Evolutionary conservation across 139 green algal genomes (phyloP).

Genomic region (Chlamydomonas schloesseri): DNA sequence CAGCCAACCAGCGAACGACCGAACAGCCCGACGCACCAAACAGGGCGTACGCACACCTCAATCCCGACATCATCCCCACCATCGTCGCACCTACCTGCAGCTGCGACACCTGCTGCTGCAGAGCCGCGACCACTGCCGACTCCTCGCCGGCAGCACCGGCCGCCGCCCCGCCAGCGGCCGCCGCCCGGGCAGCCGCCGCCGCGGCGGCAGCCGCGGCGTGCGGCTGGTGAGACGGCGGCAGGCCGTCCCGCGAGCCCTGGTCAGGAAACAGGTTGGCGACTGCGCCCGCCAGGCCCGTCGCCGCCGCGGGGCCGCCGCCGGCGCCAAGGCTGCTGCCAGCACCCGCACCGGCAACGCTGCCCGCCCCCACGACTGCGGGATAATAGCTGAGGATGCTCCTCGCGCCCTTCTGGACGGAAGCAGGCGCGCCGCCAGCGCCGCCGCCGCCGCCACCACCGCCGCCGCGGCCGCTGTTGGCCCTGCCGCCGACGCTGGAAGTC

Average conservation of each 20-base stretch:
- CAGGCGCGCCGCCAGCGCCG: background rate
- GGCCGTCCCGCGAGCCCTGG: slow-evolving; percentile 29
- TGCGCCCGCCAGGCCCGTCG: background rate
- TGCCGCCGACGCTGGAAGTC: background rate
- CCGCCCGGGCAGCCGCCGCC: background rate
- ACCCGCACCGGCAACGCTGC: background rate
- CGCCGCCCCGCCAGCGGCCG: too few relatives aligned
- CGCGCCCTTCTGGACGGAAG: background rate
- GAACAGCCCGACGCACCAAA: too few relatives aligned
- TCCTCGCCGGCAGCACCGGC: background rate
- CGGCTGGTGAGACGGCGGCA: too few relatives aligned
- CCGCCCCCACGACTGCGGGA: background rate
- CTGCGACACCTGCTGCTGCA: slow-evolving; percentile 23
- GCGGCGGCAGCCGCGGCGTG: background rate
- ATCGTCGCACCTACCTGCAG: slow-evolving; percentile 13
- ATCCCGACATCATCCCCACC: too few relatives aligned
- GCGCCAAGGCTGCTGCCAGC: background rate
- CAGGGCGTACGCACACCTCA: too few relatives aligned
- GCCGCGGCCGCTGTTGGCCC: background rate
- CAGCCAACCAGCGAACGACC: too few relatives aligned
- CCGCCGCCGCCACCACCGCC: background rate
- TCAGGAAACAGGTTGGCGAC: background rate
- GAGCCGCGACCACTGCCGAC: background rate
- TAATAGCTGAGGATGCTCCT: slow-evolving; percentile 17
- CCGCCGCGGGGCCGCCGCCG: background rate